These are phyloP conservation scores for Trichopus zeylanicus DNA, from an alignment of 116 monocot genomes.

Conservation along the genomic window DNA sequence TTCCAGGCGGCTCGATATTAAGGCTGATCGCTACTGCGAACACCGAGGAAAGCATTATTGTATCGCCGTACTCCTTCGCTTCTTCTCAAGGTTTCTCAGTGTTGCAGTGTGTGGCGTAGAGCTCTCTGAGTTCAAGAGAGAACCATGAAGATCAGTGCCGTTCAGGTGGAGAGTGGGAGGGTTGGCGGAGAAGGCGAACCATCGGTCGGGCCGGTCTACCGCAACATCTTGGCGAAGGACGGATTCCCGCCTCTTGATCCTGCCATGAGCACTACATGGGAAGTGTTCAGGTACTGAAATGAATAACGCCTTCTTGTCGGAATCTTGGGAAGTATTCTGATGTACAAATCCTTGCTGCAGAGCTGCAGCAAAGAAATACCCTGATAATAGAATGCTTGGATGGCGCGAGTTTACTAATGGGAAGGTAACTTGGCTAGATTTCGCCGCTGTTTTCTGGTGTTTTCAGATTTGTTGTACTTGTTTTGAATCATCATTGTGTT, in stretches of 20 bases:
- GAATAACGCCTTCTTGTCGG: not conserved
- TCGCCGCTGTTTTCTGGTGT: too few relatives aligned
- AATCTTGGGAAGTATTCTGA: not conserved
- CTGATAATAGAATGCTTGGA: slow-evolving; percentile 79
- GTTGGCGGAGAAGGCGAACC: slow-evolving; percentile 50
- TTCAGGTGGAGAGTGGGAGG: slow-evolving; percentile 65
- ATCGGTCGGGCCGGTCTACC: slow-evolving; percentile 64
- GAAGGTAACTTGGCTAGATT: too few relatives aligned
- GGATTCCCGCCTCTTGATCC: slow-evolving; percentile 54
- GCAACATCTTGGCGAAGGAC: slow-evolving; percentile 52
- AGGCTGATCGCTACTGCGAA: too few relatives aligned
- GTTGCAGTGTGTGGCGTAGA: too few relatives aligned
- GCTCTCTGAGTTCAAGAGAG: too few relatives aligned
- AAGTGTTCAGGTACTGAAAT: slow-evolving; percentile 63
- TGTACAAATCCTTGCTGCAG: slow-evolving; percentile 20
- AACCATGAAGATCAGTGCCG: slow-evolving; percentile 28
- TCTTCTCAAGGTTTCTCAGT: not conserved
- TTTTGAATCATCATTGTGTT: not conserved
- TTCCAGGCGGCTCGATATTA: too few relatives aligned
- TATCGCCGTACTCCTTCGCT: too few relatives aligned
- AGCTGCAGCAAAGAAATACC: slow-evolving; percentile 43
- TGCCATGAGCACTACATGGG: slow-evolving; percentile 72
- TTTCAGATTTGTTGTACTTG: not conserved
- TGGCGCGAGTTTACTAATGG: slow-evolving; percentile 71
- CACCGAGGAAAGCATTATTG: too few relatives aligned